Conservation (phyloP, 2,329 filamentous ascomycete species). For the Epichloe aotearoae region DNA sequence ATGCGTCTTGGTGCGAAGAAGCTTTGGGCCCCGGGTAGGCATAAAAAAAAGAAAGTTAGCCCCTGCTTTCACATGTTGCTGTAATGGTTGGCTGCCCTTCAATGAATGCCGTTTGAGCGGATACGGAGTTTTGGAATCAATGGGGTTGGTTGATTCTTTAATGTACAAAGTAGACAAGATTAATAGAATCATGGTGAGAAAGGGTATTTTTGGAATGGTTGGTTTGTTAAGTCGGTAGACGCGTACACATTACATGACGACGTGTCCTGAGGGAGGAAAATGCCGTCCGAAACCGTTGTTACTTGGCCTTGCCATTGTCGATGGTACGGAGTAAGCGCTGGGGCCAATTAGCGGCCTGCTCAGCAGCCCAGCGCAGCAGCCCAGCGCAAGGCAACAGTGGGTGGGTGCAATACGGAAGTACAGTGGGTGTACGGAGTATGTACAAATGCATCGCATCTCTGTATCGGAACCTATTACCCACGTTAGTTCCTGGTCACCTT, state of each 20-base stretch:
- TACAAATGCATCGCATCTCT: too few relatives aligned
- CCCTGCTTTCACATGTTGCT: background rate
- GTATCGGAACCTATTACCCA: too few relatives aligned
- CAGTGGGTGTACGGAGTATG: too few relatives aligned
- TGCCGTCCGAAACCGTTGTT: too few relatives aligned
- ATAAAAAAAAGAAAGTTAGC: background rate
- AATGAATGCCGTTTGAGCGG: background rate
- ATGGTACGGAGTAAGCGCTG: background rate
- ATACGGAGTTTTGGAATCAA: conserved; percentile 14
- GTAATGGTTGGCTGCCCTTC: background rate
- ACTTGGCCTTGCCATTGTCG: too few relatives aligned
- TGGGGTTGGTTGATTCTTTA: background rate
- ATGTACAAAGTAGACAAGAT: conserved; percentile 6
- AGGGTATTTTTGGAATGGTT: background rate
- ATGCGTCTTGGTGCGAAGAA: background rate
- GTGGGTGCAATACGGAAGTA: too few relatives aligned
- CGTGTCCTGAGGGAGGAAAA: too few relatives aligned
- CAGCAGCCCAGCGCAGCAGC: background rate
- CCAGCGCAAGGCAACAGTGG: too few relatives aligned
- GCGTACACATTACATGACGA: too few relatives aligned
- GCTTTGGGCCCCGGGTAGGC: background rate
- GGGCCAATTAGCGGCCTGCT: background rate
- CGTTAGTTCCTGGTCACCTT: too few relatives aligned
- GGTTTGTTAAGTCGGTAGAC: background rate
- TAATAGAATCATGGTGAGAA: background rate